A percentile compares a stretch with the other conserved stretches of the same genome.
Conservation (phyloP, 257 asterid genomes). For the Lantana camara region DNA sequence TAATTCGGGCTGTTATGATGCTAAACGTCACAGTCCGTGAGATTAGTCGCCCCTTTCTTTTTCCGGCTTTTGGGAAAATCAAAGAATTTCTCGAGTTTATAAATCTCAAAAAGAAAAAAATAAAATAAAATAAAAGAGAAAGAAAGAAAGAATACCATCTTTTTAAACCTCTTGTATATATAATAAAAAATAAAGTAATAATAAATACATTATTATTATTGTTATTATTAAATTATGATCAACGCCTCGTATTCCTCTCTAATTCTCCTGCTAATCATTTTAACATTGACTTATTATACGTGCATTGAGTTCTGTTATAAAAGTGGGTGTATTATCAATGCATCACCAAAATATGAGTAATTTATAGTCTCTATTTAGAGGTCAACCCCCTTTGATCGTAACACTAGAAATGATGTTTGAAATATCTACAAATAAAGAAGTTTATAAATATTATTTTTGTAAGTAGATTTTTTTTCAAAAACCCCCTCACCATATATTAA, state of each 20-base stretch:
- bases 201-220: not conserved
- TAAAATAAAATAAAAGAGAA: too few species aligned
- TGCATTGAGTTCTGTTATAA: constrained; percentile 13
- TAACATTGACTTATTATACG: constrained; percentile 35
- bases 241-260: constrained; percentile 34
- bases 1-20: constrained; percentile 32
- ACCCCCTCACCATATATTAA: too few species aligned
- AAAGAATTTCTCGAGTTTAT: constrained; percentile 10
- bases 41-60: constrained; percentile 17
- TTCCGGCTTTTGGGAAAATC: not conserved
- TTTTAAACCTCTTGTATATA: too few species aligned
- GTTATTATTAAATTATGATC: not conserved
- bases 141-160: too few species aligned
- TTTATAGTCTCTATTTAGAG: constrained; percentile 30
- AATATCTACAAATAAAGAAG: constrained; percentile 16
- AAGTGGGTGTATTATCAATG: not conserved
- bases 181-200: too few species aligned
- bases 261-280: constrained; percentile 46
- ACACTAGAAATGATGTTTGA: constrained; percentile 34
- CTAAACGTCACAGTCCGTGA: constrained; percentile 33
- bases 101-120: not conserved
- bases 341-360: not conserved
- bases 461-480: too few species aligned
- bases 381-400: constrained; percentile 48
- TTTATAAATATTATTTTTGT: not conserved